Conservation (phyloP, 106 monocot genomes). For the Platanthera zijinensis region DNA sequence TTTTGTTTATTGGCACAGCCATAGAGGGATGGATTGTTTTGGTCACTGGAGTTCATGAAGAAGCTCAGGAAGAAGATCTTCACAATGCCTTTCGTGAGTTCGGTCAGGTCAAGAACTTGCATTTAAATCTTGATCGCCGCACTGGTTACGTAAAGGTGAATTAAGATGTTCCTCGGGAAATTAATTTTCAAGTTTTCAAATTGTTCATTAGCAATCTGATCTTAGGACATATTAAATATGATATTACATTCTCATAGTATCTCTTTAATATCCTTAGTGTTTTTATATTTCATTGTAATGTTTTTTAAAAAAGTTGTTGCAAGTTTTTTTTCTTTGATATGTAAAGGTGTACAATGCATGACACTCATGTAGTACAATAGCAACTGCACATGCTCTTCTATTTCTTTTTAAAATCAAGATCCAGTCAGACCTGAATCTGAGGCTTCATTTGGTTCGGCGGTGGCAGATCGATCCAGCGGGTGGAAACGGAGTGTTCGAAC, state of each 20-base stretch:
- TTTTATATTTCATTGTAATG: conserved; percentile 1
- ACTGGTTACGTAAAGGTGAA: conserved; percentile 95
- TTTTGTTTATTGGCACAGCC: conserved; percentile 23
- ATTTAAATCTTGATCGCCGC: conserved; percentile 92
- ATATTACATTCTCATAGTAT: neutral
- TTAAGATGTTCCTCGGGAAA: neutral
- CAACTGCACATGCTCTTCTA: neutral
- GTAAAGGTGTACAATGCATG: neutral
- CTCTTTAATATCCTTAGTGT: neutral
- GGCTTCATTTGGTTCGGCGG: no score
- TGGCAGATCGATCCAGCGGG: no score
- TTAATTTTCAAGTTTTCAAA: neutral
- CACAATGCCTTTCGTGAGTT: conserved; percentile 79
- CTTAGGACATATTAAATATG: neutral
- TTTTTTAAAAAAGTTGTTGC: neutral
- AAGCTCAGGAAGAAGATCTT: conserved; percentile 94
- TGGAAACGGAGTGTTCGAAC: no score
- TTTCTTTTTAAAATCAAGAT: neutral
- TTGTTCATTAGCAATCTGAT: neutral
- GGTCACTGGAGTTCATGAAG: conserved; percentile 94
- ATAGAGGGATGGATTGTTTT: conserved; percentile 93
- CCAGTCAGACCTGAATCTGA: neutral
- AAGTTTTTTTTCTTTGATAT: neutral
- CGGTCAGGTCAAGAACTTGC: conserved; percentile 87
- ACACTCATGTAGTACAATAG: neutral